Conservation (phyloP, 768 basidiomycete genomes). For the Fibroporia radiculosa region DNA sequence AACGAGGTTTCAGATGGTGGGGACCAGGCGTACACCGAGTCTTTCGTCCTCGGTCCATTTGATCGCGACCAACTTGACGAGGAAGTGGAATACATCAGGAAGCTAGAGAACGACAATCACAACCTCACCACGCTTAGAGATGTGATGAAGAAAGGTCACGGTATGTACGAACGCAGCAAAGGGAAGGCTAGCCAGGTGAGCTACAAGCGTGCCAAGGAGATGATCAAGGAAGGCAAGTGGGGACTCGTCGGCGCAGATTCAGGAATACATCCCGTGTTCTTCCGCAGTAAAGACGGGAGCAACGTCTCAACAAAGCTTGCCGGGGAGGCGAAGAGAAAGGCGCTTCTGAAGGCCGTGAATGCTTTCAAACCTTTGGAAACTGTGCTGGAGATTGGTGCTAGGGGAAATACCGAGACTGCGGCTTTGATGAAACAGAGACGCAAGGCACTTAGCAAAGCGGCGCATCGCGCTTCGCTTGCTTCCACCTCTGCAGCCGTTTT, state of each 20-base stretch:
- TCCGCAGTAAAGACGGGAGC: conserved; percentile 29
- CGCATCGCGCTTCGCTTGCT: conserved; percentile 34
- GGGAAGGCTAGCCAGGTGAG: conserved; percentile 82
- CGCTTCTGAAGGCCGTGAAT: conserved; percentile 66
- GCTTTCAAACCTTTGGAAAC: conserved; percentile 85
- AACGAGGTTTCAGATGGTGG: conserved; percentile 40
- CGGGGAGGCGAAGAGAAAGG: conserved; percentile 50
- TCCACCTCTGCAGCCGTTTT: conserved; percentile 24
- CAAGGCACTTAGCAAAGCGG: conserved; percentile 65
- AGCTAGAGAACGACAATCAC: conserved; percentile 56
- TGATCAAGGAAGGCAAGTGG: conserved; percentile 66
- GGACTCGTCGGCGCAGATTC: conserved; percentile 57
- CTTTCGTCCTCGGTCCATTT: conserved; percentile 76
- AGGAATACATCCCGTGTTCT: conserved; percentile 62
- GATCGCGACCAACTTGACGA: conserved; percentile 74
- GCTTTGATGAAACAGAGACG: conserved; percentile 85
- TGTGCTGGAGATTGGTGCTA: conserved; percentile 80
- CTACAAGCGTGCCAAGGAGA: conserved; percentile 85
- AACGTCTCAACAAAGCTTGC: conserved; percentile 28
- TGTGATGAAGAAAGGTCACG: conserved; percentile 84
- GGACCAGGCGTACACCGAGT: conserved; percentile 61
- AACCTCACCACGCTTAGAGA: conserved; percentile 59
- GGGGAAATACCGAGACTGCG: conserved; percentile 53
- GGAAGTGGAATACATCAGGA: conserved; percentile 73
- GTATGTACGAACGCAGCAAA: conserved; percentile 91